phyloP scores from a whole-genome alignment of 345 rosid genomes.

The Lepidium africanum region DNA sequence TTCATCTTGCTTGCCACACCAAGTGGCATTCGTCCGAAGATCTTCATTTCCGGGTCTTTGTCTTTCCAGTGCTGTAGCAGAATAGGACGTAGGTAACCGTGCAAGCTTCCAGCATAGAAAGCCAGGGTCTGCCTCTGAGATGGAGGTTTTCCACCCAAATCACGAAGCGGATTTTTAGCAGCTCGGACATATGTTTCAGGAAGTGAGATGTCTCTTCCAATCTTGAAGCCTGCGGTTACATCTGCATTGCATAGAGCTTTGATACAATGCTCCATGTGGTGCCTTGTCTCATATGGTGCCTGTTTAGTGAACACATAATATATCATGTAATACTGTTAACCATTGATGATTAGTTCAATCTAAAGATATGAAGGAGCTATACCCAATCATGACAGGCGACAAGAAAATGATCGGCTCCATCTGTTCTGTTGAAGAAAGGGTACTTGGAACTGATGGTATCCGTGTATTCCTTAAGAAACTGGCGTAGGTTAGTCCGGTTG shows the following conservation, averaged over 20 bases:
- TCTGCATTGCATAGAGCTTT: conserved; percentile 97
- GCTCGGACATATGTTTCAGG: conserved; percentile 95
- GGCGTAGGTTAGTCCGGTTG: conserved; percentile 70
- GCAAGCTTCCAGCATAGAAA: conserved; percentile 89
- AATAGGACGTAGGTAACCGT: conserved; percentile 72
- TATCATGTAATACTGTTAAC: background rate
- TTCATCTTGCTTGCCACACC: conserved; percentile 92
- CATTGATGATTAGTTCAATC: background rate
- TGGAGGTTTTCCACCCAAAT: conserved; percentile 78
- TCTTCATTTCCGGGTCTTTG: conserved; percentile 69
- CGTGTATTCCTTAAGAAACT: conserved; percentile 61
- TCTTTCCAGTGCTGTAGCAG: conserved; percentile 81
- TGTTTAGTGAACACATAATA: conserved; percentile 10
- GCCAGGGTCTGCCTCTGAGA: conserved; percentile 62
- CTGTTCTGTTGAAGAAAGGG: conserved; percentile 86
- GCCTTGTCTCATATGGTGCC: conserved; percentile 99
- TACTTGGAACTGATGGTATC: conserved; percentile 71
- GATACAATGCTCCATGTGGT: conserved; percentile 95
- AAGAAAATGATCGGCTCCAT: conserved; percentile 90
- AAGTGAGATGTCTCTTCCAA: conserved; percentile 92
- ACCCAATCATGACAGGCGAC: conserved; percentile 99
- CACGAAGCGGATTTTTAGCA: conserved; percentile 82
- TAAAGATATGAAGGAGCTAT: conserved; percentile 6
- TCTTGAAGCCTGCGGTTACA: conserved; percentile 71
- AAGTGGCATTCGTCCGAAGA: conserved; percentile 74